Evolutionary conservation across 2,329 filamentous ascomycete species (phyloP).

Genomic region (Botrytis squamosa): DNA sequence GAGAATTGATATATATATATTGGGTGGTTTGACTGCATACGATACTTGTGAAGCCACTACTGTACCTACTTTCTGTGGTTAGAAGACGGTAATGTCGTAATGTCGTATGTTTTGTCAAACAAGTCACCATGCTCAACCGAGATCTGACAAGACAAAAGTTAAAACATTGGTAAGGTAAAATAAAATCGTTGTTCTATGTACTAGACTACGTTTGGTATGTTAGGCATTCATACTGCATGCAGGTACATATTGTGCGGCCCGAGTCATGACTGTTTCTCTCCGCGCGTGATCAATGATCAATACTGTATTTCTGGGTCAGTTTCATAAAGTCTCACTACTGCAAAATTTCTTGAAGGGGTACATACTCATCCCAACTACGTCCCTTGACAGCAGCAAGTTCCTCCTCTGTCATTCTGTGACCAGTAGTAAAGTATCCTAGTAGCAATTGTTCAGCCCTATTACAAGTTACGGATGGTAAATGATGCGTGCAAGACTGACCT

Average conservation of each 20-base stretch:
- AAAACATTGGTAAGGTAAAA: slow-evolving; percentile 4
- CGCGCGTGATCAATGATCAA: slow-evolving; percentile 39
- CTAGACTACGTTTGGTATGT: slow-evolving; percentile 22
- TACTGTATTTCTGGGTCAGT: slow-evolving; percentile 35
- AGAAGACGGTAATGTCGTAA: slow-evolving; percentile 5
- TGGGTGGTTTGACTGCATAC: slow-evolving; percentile 10
- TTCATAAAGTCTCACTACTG: slow-evolving; percentile 31
- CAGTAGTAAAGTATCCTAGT: slow-evolving; percentile 75
- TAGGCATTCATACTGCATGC: slow-evolving; percentile 24
- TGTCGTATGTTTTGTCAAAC: slow-evolving; percentile 20
- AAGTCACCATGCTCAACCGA: slow-evolving; percentile 22
- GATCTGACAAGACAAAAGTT: slow-evolving; percentile 18
- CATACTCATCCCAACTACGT: slow-evolving; percentile 83
- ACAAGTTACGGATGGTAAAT: slow-evolving; percentile 13
- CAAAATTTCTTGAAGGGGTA: slow-evolving; percentile 29
- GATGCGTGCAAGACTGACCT: slow-evolving; percentile 50
- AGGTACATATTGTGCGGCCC: slow-evolving; percentile 25
- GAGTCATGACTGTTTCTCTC: slow-evolving; percentile 22
- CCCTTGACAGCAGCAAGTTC: slow-evolving; percentile 85
- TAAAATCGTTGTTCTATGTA: slow-evolving; percentile 14
- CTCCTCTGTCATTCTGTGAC: slow-evolving; percentile 82
- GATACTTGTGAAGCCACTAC: neutral
- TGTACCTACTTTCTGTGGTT: neutral
- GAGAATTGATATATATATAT: neutral
- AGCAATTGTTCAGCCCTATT: slow-evolving; percentile 38